Conservation (phyloP, 208 protist species). For the Novymonas esmeraldas region DNA sequence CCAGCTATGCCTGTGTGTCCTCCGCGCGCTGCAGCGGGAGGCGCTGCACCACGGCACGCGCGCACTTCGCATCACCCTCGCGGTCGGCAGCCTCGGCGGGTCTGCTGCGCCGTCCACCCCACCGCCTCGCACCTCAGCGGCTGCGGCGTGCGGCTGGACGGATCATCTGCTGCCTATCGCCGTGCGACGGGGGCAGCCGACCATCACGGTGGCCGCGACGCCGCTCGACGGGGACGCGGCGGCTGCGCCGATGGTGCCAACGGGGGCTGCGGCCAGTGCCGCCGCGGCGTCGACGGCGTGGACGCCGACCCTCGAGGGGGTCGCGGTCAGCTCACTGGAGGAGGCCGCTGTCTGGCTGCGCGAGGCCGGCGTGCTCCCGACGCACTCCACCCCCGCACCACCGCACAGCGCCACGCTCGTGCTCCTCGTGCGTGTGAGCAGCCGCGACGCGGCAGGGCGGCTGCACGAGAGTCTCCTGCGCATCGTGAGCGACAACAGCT, state of each 20-base stretch:
- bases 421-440: constrained; percentile 18
- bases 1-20: constrained; percentile 14
- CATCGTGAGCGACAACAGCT: constrained; percentile 19
- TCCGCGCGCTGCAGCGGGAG: constrained; percentile 21
- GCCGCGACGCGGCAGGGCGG: constrained; percentile 17
- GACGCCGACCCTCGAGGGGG: constrained; percentile 12
- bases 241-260: neutral
- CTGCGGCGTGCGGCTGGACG: constrained; percentile 2
- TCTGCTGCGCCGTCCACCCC: neutral
- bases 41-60: constrained; percentile 13
- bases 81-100: constrained; percentile 4
- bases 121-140: neutral
- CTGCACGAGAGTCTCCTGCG: constrained; percentile 26
- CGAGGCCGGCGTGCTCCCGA: constrained; percentile 3
- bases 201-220: neutral
- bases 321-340: constrained; percentile 20
- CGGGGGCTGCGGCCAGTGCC: neutral
- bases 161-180: constrained; percentile 6
- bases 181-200: constrained; percentile 7
- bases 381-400: neutral
- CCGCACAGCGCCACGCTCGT: neutral
- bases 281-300: neutral
- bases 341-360: constrained; percentile 18
- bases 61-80: constrained; percentile 14
- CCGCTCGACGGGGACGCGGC: neutral